A percentile compares a stretch with the other conserved stretches of the same genome.
phyloP scores from a whole-genome alignment of 148 eudicot species.

The Rhododendron ferrugineum region DNA sequence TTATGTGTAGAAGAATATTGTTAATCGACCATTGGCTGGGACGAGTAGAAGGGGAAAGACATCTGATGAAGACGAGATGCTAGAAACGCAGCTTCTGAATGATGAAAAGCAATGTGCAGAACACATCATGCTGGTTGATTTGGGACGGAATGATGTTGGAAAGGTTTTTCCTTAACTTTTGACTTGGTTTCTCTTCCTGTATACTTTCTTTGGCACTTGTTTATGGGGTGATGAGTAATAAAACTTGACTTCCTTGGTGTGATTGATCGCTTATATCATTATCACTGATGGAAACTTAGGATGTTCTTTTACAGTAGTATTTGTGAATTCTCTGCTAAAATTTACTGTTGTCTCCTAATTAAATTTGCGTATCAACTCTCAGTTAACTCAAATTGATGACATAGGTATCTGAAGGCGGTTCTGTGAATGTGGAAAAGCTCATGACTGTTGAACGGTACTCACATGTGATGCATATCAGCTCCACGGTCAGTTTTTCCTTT shows the following conservation, averaged over 20 bases:
- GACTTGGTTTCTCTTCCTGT: neutral
- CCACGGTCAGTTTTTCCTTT: constrained; percentile 60
- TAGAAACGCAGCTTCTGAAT: constrained; percentile 30
- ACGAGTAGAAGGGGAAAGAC: constrained; percentile 50
- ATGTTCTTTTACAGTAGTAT: neutral
- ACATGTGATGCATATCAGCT: constrained; percentile 98
- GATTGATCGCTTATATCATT: neutral
- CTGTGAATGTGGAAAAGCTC: constrained; percentile 77
- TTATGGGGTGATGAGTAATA: neutral
- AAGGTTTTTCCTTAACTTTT: constrained; percentile 28
- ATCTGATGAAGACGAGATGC: constrained; percentile 27
- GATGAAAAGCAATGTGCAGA: constrained; percentile 55
- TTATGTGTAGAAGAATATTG: constrained; percentile 31
- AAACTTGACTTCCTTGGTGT: neutral
- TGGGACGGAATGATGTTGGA: constrained; percentile 53
- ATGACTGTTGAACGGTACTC: constrained; percentile 88
- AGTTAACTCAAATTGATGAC: constrained; percentile 7
- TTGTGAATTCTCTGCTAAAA: neutral
- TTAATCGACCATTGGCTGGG: constrained; percentile 57
- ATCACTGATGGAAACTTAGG: neutral
- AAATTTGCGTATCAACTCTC: neutral
- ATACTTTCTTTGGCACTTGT: neutral
- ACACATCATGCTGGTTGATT: constrained; percentile 56
- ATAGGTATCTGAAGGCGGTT: constrained; percentile 86
- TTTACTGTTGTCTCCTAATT: neutral